Evolutionary conservation across 208 protist species (phyloP).

Genomic region (Leishmania turanica): DNA sequence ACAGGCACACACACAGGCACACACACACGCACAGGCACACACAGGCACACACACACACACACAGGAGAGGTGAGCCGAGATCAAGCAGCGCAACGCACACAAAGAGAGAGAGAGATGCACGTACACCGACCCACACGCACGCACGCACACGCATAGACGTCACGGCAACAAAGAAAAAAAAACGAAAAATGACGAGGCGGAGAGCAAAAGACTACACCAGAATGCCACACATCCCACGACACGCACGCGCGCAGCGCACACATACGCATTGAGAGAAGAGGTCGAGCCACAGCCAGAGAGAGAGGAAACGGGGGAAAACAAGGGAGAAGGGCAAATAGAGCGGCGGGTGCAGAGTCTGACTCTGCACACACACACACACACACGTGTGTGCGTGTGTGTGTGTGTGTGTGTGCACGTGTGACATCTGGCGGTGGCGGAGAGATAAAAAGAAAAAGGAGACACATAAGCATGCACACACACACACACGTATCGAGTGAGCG

Average conservation of each 20-base stretch:
- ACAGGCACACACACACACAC: not conserved
- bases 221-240: not conserved
- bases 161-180: not conserved
- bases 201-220: not conserved
- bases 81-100: not conserved
- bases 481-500: not conserved
- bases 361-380: not conserved
- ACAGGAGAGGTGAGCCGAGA: not conserved
- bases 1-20: not conserved
- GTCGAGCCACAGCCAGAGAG: not conserved
- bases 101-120: not conserved
- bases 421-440: not conserved
- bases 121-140: not conserved
- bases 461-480: not conserved
- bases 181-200: not conserved
- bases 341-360: not conserved
- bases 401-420: not conserved
- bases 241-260: not conserved
- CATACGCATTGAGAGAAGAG: not conserved
- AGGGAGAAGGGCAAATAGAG: not conserved
- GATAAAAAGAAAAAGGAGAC: not conserved
- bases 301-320: not conserved
- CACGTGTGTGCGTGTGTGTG: not conserved
- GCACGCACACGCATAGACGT: not conserved
- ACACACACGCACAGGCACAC: too few species aligned